Evolutionary conservation across 305 asterid species (phyloP), one percentile per base, ranked within the genome.

Genomic region (Rubia tinctorum): DNA sequence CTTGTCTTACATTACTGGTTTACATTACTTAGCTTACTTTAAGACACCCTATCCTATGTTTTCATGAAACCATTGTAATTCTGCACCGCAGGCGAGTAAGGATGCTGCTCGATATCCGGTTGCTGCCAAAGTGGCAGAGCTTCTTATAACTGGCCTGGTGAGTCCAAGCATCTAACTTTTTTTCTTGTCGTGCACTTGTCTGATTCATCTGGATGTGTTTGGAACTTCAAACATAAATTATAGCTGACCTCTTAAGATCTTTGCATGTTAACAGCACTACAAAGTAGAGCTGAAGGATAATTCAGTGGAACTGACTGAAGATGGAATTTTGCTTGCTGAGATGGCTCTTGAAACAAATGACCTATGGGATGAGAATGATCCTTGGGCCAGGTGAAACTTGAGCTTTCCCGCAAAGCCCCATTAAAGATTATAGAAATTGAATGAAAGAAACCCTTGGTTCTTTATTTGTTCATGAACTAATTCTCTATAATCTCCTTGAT

Each of bases 351-450:
- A 89, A 82, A 91, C 99, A 83, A 84, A 82, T 83, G 99, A 95
- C 81, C 80, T 95, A 51, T 95, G 98, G 99, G 97, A 95, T 83
- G 99, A 95, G 88, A 89, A 86, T 84, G 97, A 95, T 85, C 99
- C 98, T 63, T 95, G 99, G 99, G 99, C 99, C 75, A 91, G 96
- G 99, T 92, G 82, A 83, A 65, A 72, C 80, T 27, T 66, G 68
- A 61, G 23, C 7, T 40, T 25, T 42, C 43, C 60, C 40, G 53
- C 22, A 59, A 58, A 59, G 5, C 15, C 37, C 15, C 11, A 49
- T 22, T 44, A 27, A 73, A 23, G 18, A 20, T 23, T n/a, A 2
- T 12, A 34, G 18, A 25, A 58, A 7, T 56, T 15, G 55, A 47
- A 11, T 51, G 44, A 66, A 12, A 5, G 63, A 2, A 34, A 17